Evolutionary conservation across 2,329 filamentous ascomycete genomes (phyloP), one percentile per base, ranked within the genome.

Genomic region (Aureobasidium subglaciale): DNA sequence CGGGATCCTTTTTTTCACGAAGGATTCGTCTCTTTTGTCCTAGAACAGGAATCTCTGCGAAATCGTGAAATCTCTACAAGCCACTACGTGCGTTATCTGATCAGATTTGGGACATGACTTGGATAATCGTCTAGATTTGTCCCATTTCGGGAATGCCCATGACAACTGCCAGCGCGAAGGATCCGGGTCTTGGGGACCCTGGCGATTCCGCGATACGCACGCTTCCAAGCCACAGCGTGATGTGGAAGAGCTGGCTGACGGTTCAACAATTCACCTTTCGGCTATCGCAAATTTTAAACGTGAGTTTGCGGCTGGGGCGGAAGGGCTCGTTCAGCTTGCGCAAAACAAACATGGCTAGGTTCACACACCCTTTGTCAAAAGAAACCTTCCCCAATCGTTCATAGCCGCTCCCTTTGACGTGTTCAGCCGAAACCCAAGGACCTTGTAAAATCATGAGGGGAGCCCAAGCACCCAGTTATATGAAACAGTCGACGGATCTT

Each of bases 401-500:
- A 16, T 32, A 20, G 16, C 11, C 43, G 30, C 30, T 32, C 16
- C 9, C 38, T 37, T 42, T 45, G 18, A 48, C 43, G 22, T 35
- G 43, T 48, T 25, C 43, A 35, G 18, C 43, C 30, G 43, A 25
- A 48, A 16, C 43, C 20, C 27, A 32, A 29, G 43, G 11, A 46
- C 42, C 25, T 46, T 13, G 27, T 18, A 35, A 48, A 29, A 24
- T 15, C 29, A 16, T n/a, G n/a, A n/a, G n/a, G 18, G 30, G 43
- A 35, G 29, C 13, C 43, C 43, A 34, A 48, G 30, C 29, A 34
- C 29, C 20, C 30, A 24, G 30, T 48, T 30, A 48, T 48, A 11
- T 48, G 43, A 48, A 48, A 48, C 43, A 20, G 30, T 48, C 43
- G 30, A 48, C 30, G 29, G 29, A 13, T 48, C 43, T 48, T 48